A percentile compares a stretch with the other conserved stretches of the same genome.
These are phyloP conservation scores for Ustilago shanxiensis DNA, from an alignment of 1,284 basidiomycete genomes.

Conservation along the genomic window DNA sequence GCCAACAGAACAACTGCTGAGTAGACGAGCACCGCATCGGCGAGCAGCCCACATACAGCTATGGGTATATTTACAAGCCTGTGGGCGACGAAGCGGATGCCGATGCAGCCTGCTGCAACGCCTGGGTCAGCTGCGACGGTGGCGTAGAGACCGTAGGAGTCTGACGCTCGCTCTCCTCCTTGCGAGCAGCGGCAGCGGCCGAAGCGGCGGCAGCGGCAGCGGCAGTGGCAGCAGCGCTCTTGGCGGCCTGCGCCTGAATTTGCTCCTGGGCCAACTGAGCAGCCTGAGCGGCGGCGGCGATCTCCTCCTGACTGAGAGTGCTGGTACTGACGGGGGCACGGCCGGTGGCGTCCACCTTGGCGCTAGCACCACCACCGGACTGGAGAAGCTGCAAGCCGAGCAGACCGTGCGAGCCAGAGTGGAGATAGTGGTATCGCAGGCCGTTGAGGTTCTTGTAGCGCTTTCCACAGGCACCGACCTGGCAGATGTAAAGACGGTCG, in stretches of 20 bases:
- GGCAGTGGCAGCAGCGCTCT: conserved; percentile 52
- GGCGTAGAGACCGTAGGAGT: conserved; percentile 27
- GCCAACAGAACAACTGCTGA: conserved; percentile 7
- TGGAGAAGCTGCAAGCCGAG: conserved; percentile 68
- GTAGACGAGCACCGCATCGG: conserved; percentile 6
- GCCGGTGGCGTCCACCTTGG: conserved; percentile 66
- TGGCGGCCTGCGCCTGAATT: conserved; percentile 57
- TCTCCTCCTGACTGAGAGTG: conserved; percentile 64
- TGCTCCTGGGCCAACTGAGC: conserved; percentile 63
- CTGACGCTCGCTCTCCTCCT: conserved; percentile 36
- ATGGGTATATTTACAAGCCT: conserved; percentile 25
- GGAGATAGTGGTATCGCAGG: conserved; percentile 90
- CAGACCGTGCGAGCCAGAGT: conserved; percentile 86
- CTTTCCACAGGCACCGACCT: conserved; percentile 78
- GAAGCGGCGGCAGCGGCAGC: conserved; percentile 47
- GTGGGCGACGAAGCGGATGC: conserved; percentile 17
- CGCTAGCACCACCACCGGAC: conserved; percentile 65
- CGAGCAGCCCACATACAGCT: conserved; percentile 2
- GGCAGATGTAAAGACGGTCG: conserved; percentile 65
- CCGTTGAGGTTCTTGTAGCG: conserved; percentile 85
- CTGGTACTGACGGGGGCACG: conserved; percentile 66
- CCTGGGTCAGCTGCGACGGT: conserved; percentile 44
- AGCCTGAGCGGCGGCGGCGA: conserved; percentile 65
- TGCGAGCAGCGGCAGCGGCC: conserved; percentile 49
- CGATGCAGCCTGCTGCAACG: conserved; percentile 27